Evolutionary conservation across 352 stramenopile species (phyloP).

Genomic region (Thalassiosira delicatula): DNA sequence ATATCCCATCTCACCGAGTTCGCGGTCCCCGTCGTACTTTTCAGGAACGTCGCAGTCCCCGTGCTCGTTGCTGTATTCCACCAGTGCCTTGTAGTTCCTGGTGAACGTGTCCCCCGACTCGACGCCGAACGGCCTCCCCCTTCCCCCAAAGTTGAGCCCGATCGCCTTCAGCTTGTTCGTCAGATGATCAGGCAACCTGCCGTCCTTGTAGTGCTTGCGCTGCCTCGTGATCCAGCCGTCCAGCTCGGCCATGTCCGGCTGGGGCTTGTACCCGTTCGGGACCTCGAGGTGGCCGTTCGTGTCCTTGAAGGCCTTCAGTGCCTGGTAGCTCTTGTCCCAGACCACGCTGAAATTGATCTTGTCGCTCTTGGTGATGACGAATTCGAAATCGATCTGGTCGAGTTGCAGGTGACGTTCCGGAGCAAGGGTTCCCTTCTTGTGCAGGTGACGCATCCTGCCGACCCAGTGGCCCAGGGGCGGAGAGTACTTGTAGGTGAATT

Average conservation of each 20-base stretch:
- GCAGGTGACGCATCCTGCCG: slow-evolving; percentile 15
- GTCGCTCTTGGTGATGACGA: slow-evolving; percentile 4
- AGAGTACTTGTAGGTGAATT: slow-evolving; percentile 37
- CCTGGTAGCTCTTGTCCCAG: slow-evolving; percentile 25
- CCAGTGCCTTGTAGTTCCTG: slow-evolving; percentile 11
- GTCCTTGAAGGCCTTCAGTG: slow-evolving; percentile 18
- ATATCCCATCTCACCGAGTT: not conserved
- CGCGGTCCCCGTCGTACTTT: not conserved
- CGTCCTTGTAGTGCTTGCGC: slow-evolving; percentile 27
- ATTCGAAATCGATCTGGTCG: slow-evolving; percentile 37
- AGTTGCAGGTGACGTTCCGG: slow-evolving; percentile 6
- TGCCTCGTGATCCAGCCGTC: slow-evolving; percentile 37
- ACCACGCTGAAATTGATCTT: slow-evolving; percentile 30
- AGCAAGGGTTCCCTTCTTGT: slow-evolving; percentile 18
- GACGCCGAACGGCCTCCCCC: slow-evolving; percentile 22
- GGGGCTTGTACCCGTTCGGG: not conserved
- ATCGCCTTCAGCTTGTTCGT: slow-evolving; percentile 26
- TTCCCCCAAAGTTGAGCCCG: slow-evolving; percentile 26
- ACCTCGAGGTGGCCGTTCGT: slow-evolving; percentile 32
- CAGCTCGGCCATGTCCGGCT: not conserved
- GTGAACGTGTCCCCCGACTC: slow-evolving; percentile 16
- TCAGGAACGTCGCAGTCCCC: slow-evolving; percentile 43
- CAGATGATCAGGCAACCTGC: slow-evolving; percentile 10
- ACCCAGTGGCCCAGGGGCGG: slow-evolving; percentile 26
- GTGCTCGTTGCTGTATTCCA: slow-evolving; percentile 12